These are phyloP conservation scores for Spiraea crenata DNA, from an alignment of 331 rosid species.

Conservation along the genomic window DNA sequence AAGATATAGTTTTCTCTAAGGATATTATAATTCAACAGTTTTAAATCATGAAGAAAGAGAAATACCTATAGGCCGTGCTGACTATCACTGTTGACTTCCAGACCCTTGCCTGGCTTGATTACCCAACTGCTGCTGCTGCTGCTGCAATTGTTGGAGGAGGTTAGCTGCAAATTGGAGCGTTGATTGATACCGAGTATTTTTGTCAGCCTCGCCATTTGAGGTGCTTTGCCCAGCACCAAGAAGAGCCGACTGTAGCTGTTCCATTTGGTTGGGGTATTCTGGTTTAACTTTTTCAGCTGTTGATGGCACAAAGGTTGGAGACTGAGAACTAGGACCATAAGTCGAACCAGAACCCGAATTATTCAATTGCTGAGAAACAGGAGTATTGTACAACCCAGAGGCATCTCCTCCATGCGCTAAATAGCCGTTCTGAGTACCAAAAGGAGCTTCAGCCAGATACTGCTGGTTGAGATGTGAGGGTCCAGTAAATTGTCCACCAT, in stretches of 20 bases:
- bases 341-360: conserved; percentile 46
- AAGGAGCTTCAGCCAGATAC: conserved; percentile 52
- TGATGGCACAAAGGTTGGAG: conserved; percentile 45
- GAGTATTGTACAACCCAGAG: conserved; percentile 52
- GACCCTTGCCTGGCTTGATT: conserved; percentile 55
- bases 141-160: conserved; percentile 90
- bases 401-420: conserved; percentile 50
- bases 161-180: conserved; percentile 92
- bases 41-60: conserved; percentile 18
- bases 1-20: conserved; percentile 4
- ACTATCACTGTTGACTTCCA: conserved; percentile 65
- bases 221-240: conserved; percentile 55
- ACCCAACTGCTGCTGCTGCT: conserved; percentile 51
- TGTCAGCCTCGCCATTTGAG: conserved; percentile 75
- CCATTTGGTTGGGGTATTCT: conserved; percentile 55
- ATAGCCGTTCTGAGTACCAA: conserved; percentile 45
- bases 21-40: conserved; percentile 3
- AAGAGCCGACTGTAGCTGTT: conserved; percentile 52
- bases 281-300: conserved; percentile 48
- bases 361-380: conserved; percentile 50
- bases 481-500: conserved; percentile 53
- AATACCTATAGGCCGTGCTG: conserved; percentile 47
- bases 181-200: conserved; percentile 82
- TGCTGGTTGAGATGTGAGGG: conserved; percentile 47
- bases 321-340: conserved; percentile 44